Evolutionary conservation across 2,329 filamentous ascomycete genomes (phyloP).

Genomic region (Diatrype stigma): DNA sequence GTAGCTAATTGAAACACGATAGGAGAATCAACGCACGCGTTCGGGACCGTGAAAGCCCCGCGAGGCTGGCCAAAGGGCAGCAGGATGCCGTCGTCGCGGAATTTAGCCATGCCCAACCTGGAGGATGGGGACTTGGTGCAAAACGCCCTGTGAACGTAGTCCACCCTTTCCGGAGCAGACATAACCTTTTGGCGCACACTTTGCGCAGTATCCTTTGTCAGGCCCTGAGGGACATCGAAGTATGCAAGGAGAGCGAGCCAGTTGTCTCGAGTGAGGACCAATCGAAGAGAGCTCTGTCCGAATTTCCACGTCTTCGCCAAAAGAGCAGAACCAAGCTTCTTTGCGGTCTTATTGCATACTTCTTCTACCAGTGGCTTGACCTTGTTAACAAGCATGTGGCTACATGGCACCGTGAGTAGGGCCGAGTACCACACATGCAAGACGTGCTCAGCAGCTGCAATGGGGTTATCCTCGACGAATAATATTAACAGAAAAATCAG

Average conservation of each 20-base stretch:
- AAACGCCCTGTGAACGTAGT: constrained; percentile 4
- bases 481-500: constrained; percentile 9
- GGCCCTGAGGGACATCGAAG: constrained; percentile 2
- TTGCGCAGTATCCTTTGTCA: constrained; percentile 4
- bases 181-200: constrained; percentile 3
- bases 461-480: constrained; percentile 5
- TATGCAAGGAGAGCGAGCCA: constrained; percentile 8
- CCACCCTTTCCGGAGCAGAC: constrained; percentile 5
- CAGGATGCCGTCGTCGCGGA: constrained; percentile 34
- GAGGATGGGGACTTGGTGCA: constrained; percentile 1
- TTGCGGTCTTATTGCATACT: constrained; percentile 11
- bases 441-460: constrained; percentile 4
- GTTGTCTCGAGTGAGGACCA: constrained; percentile 7
- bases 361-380: constrained; percentile 6
- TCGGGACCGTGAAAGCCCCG: no score
- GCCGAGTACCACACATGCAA: constrained; percentile 14
- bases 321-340: constrained; percentile 1
- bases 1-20: no score
- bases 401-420: constrained; percentile 2
- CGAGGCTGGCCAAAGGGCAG: constrained; percentile 36
- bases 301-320: constrained; percentile 12
- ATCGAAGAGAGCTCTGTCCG: constrained; percentile 3
- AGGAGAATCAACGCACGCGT: no score
- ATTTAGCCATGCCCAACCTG: constrained; percentile 25
- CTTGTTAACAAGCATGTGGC: neutral